These are phyloP conservation scores for Solanum chaucha DNA, from an alignment of 257 asterid genomes.

Conservation along the genomic window DNA sequence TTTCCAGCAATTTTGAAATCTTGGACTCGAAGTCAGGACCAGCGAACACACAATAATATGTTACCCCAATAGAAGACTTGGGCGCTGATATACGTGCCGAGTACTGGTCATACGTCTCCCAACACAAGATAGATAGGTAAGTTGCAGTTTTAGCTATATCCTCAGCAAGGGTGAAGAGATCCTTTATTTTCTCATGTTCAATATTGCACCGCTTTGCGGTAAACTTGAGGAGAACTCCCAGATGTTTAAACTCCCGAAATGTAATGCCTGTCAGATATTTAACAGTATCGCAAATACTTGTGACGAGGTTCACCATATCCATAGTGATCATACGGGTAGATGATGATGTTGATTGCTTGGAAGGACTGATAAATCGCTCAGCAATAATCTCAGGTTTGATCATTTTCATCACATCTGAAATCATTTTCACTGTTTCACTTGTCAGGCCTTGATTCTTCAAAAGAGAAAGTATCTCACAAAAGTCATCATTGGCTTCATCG, in stretches of 20 bases:
- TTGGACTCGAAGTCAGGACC: neutral
- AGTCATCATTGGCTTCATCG: neutral
- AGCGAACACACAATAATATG: neutral
- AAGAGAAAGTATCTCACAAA: neutral
- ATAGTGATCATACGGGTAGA: neutral
- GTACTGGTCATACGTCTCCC: neutral
- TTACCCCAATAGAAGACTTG: neutral
- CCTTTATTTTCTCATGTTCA: neutral
- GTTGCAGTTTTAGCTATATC: neutral
- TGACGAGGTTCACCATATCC: neutral
- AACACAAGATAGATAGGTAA: neutral
- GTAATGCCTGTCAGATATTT: accelerated
- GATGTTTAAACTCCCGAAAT: neutral
- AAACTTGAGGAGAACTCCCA: neutral
- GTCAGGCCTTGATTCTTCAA: neutral
- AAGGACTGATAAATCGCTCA: neutral
- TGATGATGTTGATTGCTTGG: neutral
- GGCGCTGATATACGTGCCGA: neutral
- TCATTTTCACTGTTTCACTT: neutral
- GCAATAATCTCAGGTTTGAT: neutral
- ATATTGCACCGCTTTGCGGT: neutral
- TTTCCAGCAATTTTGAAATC: neutral
- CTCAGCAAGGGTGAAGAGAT: neutral
- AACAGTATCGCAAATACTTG: neutral
- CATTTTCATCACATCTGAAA: neutral